Evolutionary conservation across 805 yeast genomes (phyloP).

Genomic region (Spathaspora sp.): DNA sequence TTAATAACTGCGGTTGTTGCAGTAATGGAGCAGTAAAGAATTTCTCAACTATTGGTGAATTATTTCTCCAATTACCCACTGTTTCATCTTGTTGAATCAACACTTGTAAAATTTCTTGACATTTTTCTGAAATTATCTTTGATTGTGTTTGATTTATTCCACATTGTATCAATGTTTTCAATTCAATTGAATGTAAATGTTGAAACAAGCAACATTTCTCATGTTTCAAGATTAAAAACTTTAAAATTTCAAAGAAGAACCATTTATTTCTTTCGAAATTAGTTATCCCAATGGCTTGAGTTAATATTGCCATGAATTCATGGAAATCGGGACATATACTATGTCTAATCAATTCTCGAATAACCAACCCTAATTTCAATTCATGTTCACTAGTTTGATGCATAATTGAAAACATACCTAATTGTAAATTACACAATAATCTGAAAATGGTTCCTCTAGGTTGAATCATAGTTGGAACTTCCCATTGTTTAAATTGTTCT

Average conservation of each 20-base stretch:
- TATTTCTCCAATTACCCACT: conserved; percentile 3
- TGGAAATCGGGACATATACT: conserved; percentile 26
- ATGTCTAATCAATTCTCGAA: conserved; percentile 13
- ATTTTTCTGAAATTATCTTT: not conserved
- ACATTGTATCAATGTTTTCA: conserved; percentile 28
- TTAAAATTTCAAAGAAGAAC: conserved; percentile 24
- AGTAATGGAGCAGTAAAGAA: conserved; percentile 2
- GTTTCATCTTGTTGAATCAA: conserved; percentile 9
- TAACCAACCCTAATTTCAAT: conserved; percentile 10
- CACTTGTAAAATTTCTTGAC: conserved; percentile 16
- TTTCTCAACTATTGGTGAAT: conserved; percentile 2
- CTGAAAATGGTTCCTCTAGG: conserved; percentile 26
- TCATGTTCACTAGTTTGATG: conserved; percentile 7
- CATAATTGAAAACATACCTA: conserved; percentile 18
- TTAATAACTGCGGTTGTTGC: not conserved
- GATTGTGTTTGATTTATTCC: conserved; percentile 19
- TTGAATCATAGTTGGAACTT: conserved; percentile 24
- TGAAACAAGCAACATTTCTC: conserved; percentile 31
- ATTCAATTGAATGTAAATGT: conserved; percentile 16
- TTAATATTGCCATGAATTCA: conserved; percentile 29
- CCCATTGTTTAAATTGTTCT: conserved; percentile 28
- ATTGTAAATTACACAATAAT: conserved; percentile 28
- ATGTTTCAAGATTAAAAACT: conserved; percentile 22
- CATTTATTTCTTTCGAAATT: conserved; percentile 12
- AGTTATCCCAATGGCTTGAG: conserved; percentile 27